phyloP scores from a whole-genome alignment of 352 stramenopile genomes.

The Pythium scleroteichum region DNA sequence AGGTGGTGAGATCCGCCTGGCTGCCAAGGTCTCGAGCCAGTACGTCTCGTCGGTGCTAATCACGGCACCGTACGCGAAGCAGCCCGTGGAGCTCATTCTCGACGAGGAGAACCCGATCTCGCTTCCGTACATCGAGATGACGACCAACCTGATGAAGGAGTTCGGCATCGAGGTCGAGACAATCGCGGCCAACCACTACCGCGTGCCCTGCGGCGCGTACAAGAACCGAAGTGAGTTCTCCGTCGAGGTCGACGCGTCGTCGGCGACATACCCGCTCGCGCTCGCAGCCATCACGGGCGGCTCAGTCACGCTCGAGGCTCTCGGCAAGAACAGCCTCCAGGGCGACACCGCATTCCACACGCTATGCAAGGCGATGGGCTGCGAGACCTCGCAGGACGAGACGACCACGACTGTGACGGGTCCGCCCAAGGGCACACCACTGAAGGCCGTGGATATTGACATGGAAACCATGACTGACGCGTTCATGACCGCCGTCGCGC shows the following conservation, averaged over 20 bases:
- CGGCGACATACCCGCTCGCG: conserved; percentile 96
- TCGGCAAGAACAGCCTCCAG: conserved; percentile 93
- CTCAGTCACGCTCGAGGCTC: conserved; percentile 92
- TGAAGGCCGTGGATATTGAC: conserved; percentile 93
- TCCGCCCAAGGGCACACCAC: conserved; percentile 70
- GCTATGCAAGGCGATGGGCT: conserved; percentile 77
- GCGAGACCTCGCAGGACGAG: conserved; percentile 58
- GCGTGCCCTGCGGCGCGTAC: conserved; percentile 73
- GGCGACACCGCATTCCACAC: conserved; percentile 96
- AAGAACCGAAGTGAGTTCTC: conserved; percentile 64
- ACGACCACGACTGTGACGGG: conserved; percentile 69
- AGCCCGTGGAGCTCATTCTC: conserved; percentile 88
- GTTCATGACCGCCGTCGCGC: conserved; percentile 97
- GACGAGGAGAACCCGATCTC: conserved; percentile 96
- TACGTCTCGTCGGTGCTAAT: conserved; percentile 98
- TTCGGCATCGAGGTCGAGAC: conserved; percentile 95
- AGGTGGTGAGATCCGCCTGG: conserved; percentile 83
- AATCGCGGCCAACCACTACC: conserved; percentile 74
- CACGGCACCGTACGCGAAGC: conserved; percentile 87
- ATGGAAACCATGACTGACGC: conserved; percentile 98
- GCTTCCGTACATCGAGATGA: conserved; percentile 95
- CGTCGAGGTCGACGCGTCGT: conserved; percentile 96
- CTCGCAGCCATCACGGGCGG: conserved; percentile 96
- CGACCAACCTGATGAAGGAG: conserved; percentile 95
- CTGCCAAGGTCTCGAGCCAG: conserved; percentile 93